Evolutionary conservation across 2,329 filamentous ascomycete genomes (phyloP).

Genomic region (Colletotrichum sojae): DNA sequence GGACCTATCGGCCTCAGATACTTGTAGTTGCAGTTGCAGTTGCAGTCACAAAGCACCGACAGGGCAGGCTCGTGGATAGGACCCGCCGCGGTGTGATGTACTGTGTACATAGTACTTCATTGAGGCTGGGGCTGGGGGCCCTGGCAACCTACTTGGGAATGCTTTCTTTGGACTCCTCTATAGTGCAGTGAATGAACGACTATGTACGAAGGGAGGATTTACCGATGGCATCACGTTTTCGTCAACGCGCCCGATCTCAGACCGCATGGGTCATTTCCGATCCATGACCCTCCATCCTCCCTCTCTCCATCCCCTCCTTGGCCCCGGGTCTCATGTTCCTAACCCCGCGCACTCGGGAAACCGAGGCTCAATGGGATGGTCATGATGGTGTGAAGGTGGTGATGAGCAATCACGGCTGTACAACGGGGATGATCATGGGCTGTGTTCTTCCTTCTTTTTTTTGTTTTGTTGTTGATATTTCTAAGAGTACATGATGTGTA

Average conservation of each 20-base stretch:
- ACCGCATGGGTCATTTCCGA: background rate
- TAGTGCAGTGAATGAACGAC: no score
- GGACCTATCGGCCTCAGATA: no score
- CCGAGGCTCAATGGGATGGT: background rate
- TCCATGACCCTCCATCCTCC: background rate
- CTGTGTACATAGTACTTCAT: no score
- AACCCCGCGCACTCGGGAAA: constrained; percentile 4
- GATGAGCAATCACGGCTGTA: constrained; percentile 1
- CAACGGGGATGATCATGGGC: background rate
- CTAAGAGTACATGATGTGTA: constrained; percentile 1
- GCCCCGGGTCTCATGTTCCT: background rate
- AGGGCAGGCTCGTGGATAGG: no score
- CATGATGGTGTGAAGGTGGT: background rate
- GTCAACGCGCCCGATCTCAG: constrained; percentile 13
- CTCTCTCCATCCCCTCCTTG: no score
- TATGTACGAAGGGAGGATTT: background rate
- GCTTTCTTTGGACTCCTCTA: no score
- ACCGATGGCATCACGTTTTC: constrained; percentile 29
- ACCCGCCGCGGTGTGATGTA: no score
- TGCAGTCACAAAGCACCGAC: no score
- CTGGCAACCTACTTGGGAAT: constrained; percentile 1
- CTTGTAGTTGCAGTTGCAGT: no score
- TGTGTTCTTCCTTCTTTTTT: constrained; percentile 1
- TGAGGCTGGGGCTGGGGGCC: background rate
- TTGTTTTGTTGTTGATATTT: constrained; percentile 3